Conservation (phyloP, 1,284 basidiomycete genomes). For the Ceratobasidium sp. region DNA sequence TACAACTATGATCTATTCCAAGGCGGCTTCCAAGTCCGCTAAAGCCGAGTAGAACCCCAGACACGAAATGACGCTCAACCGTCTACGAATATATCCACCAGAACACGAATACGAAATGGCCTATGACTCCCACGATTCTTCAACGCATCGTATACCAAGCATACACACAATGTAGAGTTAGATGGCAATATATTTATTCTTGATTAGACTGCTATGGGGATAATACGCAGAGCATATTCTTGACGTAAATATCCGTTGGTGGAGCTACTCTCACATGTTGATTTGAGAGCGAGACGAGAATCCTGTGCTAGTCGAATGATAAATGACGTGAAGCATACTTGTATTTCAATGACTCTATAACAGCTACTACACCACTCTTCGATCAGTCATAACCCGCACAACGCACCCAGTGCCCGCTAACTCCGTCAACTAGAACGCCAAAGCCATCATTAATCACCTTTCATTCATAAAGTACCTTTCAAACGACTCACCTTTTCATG, state of each 20-base stretch:
- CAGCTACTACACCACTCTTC: constrained; percentile 73
- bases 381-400: constrained; percentile 97
- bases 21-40: constrained; percentile 58
- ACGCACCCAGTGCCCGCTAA: constrained; percentile 96
- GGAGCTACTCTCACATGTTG: no score
- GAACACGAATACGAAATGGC: constrained; percentile 15
- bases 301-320: no score
- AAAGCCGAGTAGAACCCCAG: constrained; percentile 19
- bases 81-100: constrained; percentile 11
- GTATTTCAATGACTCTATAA: not conserved
- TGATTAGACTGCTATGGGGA: not conserved
- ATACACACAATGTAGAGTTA: constrained; percentile 45
- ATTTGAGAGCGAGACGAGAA: no score
- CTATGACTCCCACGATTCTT: constrained; percentile 44
- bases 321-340: not conserved
- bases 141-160: constrained; percentile 42
- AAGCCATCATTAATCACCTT: constrained; percentile 46
- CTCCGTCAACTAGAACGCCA: constrained; percentile 83
- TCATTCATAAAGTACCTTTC: constrained; percentile 12
- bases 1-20: constrained; percentile 85
- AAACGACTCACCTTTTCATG: constrained; percentile 86
- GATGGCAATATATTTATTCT: constrained; percentile 32
- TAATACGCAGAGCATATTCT: no score
- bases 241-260: no score
- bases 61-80: constrained; percentile 37